phyloP scores from a whole-genome alignment of 306 rosid species.

The Benincasa hispida region DNA sequence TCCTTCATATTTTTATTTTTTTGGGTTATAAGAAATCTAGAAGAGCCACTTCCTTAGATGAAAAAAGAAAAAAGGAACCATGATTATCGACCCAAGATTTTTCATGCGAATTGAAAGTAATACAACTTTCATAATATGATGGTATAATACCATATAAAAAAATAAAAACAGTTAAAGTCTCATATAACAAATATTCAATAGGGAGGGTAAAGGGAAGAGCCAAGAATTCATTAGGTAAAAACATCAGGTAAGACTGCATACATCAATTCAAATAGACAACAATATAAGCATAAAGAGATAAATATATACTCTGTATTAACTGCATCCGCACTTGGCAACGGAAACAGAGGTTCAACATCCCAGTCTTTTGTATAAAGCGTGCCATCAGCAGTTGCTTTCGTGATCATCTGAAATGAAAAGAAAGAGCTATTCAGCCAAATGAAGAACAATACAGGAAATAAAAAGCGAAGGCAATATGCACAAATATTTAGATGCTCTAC shows the following conservation, averaged over 20 bases:
- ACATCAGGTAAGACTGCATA: background rate
- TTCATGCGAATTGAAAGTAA: background rate
- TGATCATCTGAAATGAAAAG: slow-evolving; percentile 54
- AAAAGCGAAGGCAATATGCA: background rate
- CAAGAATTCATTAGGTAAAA: background rate
- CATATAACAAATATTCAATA: background rate
- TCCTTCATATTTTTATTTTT: background rate
- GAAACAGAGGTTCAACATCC: slow-evolving; percentile 91
- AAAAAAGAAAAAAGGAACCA: background rate
- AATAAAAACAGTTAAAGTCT: background rate
- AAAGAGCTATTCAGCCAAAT: slow-evolving; percentile 2
- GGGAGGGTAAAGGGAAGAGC: background rate
- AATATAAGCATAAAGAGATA: slow-evolving; percentile 4
- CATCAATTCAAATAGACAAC: background rate
- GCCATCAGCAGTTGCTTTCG: slow-evolving; percentile 91
- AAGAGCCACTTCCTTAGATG: background rate
- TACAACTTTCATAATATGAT: background rate
- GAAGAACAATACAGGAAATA: background rate
- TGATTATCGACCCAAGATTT: background rate
- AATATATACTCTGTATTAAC: slow-evolving; percentile 41
- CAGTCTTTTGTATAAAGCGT: slow-evolving; percentile 69
- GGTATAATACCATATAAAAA: background rate
- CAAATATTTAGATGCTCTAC: background rate
- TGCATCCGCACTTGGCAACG: slow-evolving; percentile 49
- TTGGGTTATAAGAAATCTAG: background rate